These are phyloP conservation scores for Monascus purpureus DNA, from an alignment of 495 filamentous ascomycete genomes.

Conservation along the genomic window DNA sequence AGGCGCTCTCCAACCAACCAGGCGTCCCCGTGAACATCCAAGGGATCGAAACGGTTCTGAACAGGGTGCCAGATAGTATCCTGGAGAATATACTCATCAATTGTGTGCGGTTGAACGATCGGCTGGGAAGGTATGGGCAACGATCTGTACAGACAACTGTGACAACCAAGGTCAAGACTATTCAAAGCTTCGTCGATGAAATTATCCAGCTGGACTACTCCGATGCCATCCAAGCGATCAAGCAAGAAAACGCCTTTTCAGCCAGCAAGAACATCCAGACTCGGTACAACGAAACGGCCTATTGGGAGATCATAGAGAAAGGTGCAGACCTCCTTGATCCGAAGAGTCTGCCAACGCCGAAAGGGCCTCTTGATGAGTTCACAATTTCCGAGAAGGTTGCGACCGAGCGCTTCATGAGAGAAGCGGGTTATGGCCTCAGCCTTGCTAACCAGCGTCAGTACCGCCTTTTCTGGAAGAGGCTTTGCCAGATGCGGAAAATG, in stretches of 20 bases:
- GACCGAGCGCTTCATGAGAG: slow-evolving; percentile 10
- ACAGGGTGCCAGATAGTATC: too few species aligned
- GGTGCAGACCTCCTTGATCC: slow-evolving; percentile 7
- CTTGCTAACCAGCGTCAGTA: too few species aligned
- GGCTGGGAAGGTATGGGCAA: too few species aligned
- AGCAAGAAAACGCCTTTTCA: slow-evolving; percentile 6
- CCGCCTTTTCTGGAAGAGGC: too few species aligned
- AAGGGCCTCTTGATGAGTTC: slow-evolving; percentile 11
- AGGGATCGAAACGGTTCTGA: too few species aligned
- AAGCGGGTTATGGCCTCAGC: too few species aligned
- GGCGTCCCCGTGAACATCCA: too few species aligned
- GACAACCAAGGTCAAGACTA: slow-evolving; percentile 4
- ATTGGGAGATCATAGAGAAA: slow-evolving; percentile 10
- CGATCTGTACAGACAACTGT: too few species aligned
- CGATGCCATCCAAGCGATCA: slow-evolving; percentile 4
- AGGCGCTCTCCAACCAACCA: too few species aligned
- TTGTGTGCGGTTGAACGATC: too few species aligned
- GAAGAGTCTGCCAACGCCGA: slow-evolving; percentile 5
- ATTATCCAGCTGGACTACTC: slow-evolving; percentile 5
- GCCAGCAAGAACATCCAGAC: slow-evolving; percentile 4
- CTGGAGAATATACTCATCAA: too few species aligned
- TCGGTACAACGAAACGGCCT: slow-evolving; percentile 8
- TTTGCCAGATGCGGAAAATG: too few species aligned
- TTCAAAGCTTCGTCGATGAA: slow-evolving; percentile 3
- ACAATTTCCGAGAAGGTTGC: slow-evolving; percentile 12